Conservation (phyloP, 2,329 filamentous ascomycete genomes). For the Stachybotrys echinatus region DNA sequence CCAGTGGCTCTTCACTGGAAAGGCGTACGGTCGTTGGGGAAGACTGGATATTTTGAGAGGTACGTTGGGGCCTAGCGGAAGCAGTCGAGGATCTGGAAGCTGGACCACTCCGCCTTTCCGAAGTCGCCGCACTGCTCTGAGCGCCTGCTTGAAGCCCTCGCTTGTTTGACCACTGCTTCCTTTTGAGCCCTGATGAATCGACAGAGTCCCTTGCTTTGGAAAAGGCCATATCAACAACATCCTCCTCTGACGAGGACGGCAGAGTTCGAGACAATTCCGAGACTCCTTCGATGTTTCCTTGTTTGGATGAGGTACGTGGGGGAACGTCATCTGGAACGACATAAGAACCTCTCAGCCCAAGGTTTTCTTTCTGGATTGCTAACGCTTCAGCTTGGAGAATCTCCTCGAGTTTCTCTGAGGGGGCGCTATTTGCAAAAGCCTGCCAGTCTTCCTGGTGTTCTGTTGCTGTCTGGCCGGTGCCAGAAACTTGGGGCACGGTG, state of each 20-base stretch:
- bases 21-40: background rate
- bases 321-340: slow-evolving; percentile 17
- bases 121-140: background rate
- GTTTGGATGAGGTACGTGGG: slow-evolving; percentile 21
- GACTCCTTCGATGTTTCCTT: background rate
- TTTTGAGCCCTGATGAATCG: background rate
- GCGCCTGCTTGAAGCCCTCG: background rate
- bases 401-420: background rate
- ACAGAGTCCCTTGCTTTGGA: background rate
- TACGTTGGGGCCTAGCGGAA: background rate
- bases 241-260: background rate
- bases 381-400: background rate
- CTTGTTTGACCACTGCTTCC: background rate
- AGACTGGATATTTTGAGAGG: background rate
- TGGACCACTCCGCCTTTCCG: background rate
- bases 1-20: background rate
- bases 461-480: background rate
- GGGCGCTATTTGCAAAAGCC: background rate
- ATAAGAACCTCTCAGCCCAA: slow-evolving; percentile 5
- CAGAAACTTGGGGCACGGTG: background rate
- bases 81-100: background rate
- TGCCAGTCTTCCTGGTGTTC: background rate
- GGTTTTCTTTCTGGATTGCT: background rate
- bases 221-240: background rate
- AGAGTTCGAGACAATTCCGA: background rate